Base-by-base conservation (phyloP, 257 asterid genomes). In the Henckelia pumila region DNA sequence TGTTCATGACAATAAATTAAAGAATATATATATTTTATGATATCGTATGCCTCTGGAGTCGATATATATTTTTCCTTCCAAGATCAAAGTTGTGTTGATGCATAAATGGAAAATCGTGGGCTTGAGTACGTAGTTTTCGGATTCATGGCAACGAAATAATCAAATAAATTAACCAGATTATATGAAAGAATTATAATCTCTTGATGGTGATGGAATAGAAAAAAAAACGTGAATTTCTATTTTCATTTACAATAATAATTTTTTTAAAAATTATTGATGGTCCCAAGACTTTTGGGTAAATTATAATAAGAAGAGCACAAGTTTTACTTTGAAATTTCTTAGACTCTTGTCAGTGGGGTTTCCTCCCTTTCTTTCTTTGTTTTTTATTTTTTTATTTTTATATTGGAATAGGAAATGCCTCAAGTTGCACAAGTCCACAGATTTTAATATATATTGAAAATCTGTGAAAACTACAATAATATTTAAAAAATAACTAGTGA, bases 241-340 rank as follows among this genome's bases (percentile, higher is more conserved):
- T 62, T 61, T 74, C 66, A 63, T 79, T 74, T 28, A 67, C 71
- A 56, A 71, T n/a, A n/a, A n/a, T n/a, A n/a, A n/a, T n/a, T n/a
- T n/a, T n/a, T n/a, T n/a, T 69, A 74, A 64, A 71, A 52, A 66
- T 50, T 30, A 11, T 32, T 68, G 71, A 35, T 73, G 83, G 88
- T 83, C 87, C 88, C 90, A 74, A 76, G 58, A 66, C 61, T n/a
- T n/a, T 20, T 76, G 59, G 56, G 65, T 71, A 77, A 75, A 73
- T 40, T 87, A n/a, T n/a, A n/a, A 84, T 88, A 81, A 72, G 74
- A 71, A 3, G 47, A 49, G 56, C 77, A 74, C 84, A 89, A 82
- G 83, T 75, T 80, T 79, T 69, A 75, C 87, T 84, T 85, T 85
- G 87, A 88, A 83, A 75, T 80, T 83, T 81, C 77, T 65, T 70